Conservation (phyloP, 345 rosid genomes). For the Eucalyptus microcorys region DNA sequence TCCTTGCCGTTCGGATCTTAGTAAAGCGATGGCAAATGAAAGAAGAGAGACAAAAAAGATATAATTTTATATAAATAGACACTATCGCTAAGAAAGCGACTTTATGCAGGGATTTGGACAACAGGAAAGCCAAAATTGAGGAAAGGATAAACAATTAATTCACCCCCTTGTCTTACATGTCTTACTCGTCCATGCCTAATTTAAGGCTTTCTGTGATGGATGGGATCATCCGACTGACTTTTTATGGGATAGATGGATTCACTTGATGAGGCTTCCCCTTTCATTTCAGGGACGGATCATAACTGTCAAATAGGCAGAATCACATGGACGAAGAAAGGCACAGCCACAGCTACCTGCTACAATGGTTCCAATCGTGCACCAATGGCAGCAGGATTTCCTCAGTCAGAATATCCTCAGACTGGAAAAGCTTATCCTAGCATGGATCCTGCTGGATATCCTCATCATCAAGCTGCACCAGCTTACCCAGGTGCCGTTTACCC, state of each 20-base stretch:
- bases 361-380: slow-evolving; percentile 18
- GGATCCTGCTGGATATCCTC: slow-evolving; percentile 24
- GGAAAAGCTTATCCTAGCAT: slow-evolving; percentile 20
- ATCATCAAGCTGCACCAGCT: slow-evolving; percentile 28
- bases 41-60: background rate
- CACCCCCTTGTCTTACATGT: background rate
- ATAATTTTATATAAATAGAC: background rate
- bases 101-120: background rate
- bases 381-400: slow-evolving; percentile 20
- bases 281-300: slow-evolving; percentile 33
- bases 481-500: slow-evolving; percentile 27
- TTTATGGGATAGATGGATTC: background rate
- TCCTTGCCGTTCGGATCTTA: background rate
- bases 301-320: slow-evolving; percentile 47
- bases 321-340: slow-evolving; percentile 29
- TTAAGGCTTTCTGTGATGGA: background rate
- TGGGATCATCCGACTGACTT: background rate
- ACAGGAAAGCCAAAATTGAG: no score
- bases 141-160: no score
- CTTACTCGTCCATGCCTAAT: background rate
- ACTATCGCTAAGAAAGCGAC: background rate
- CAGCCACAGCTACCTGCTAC: slow-evolving; percentile 22
- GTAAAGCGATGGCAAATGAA: background rate
- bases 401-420: slow-evolving; percentile 7
- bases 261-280: background rate